A percentile compares a stretch with the other conserved stretches of the same genome.
phyloP scores from a whole-genome alignment of 177 flowering plant species.

The Tripterygium wilfordii region DNA sequence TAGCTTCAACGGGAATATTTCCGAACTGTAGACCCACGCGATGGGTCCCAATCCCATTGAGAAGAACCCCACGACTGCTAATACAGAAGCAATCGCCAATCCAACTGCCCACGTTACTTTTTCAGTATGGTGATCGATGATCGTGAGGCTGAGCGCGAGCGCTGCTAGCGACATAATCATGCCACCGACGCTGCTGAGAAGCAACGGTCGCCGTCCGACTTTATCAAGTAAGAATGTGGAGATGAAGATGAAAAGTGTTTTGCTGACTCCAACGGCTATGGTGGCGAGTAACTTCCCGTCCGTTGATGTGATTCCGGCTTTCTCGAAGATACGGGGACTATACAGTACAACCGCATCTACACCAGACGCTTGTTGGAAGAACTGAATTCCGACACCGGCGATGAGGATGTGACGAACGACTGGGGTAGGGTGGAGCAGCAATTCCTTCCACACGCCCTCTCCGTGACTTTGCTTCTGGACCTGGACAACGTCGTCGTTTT shows the following conservation, averaged over 20 bases:
- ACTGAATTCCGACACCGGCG: slow-evolving; percentile 52
- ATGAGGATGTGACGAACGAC: slow-evolving; percentile 41
- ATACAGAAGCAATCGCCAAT: slow-evolving; percentile 23
- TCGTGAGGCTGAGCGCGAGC: slow-evolving; percentile 33
- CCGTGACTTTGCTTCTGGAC: slow-evolving; percentile 22
- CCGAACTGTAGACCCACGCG: slow-evolving; percentile 67
- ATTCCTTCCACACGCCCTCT: slow-evolving; percentile 54
- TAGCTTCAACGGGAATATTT: too few species aligned
- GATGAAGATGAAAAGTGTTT: slow-evolving; percentile 38
- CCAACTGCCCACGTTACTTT: slow-evolving; percentile 41
- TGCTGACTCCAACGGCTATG: slow-evolving; percentile 46
- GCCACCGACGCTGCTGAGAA: too few species aligned
- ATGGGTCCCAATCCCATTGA: slow-evolving; percentile 75
- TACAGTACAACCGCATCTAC: too few species aligned
- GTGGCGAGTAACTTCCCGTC: slow-evolving; percentile 34
- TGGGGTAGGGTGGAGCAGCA: slow-evolving; percentile 44
- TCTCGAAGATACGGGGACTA: too few species aligned
- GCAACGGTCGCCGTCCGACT: slow-evolving; percentile 49
- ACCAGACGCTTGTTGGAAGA: too few species aligned
- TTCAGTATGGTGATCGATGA: slow-evolving; percentile 20
- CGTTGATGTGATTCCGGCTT: slow-evolving; percentile 12
- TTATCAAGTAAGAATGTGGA: slow-evolving; percentile 46
- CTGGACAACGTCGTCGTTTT: too few species aligned
- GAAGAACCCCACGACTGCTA: slow-evolving; percentile 41
- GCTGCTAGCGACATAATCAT: slow-evolving; percentile 28